Base-by-base conservation (phyloP, 1,284 basidiomycete genomes). In the Entoloma clypeatum region DNA sequence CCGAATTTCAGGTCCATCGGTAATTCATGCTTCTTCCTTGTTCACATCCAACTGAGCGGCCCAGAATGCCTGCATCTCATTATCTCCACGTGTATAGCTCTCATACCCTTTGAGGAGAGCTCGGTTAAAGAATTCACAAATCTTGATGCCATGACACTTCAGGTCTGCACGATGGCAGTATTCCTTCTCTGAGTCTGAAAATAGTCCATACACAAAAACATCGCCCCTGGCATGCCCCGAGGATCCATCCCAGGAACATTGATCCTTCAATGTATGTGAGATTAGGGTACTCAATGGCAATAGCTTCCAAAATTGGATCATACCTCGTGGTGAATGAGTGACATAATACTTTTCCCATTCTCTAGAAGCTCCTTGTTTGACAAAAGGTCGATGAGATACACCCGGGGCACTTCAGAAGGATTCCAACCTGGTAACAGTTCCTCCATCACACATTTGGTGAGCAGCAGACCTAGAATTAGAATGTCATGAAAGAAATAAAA, bases 31-130 rank as follows among this genome's bases (percentile, higher is more conserved):
- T 22, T 38, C 36, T 9, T 38, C 10, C 27, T 29, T 14, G 30
- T 38, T 29, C 6, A 27, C 25, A 19, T 38, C 36, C 3, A 29
- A 17, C n/a, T 38, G 26, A 18, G 11, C 25, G 3, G 10, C 14
- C 27, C 25, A 38, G 27, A 29, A 38, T n/a, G 28, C 36, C 18
- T 29, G n/a, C 27, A 38, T 38, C 17, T 38, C 36, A 38, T 38
- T 17, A 4, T 28, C 36, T n/a, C 18, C 36, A 11, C 3, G 23
- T 23, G 28, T 17, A 16, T 13, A 38, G 27, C 36, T 38, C 19
- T 38, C 36, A 14, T 19, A 38, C 8, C 27, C 36, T 10, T 9
- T 11, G 6, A 38, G 27, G 25, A 25, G 27, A 14, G 11, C 16
- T 11, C 24, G 18, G 21, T 38, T 14, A 16, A 38, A 23, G 10